Base-by-base conservation (phyloP, 352 stramenopile species). In the Globisporangium rhizosaccharum region DNA sequence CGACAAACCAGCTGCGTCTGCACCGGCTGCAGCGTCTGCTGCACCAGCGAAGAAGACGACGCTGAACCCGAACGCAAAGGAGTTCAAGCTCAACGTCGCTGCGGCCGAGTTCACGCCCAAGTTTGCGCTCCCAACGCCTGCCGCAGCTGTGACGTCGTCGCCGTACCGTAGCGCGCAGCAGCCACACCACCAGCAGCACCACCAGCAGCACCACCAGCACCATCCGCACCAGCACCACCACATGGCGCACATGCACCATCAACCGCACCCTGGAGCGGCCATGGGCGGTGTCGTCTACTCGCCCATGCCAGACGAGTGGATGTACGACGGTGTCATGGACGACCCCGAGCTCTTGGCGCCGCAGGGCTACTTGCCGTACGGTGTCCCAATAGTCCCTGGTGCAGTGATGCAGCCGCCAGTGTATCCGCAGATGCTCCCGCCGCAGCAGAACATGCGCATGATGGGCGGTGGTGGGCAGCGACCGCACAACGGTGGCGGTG, bases 31-130 rank as follows among this genome's bases (percentile, higher is more conserved):
- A 2, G 52, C 57, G 36, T 42, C 51, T 4, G 53, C 54, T 4
- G 14, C 60, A 9, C 37, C 71, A 44, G 52, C 66, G 28, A 93
- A 90, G 66, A 92, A 90, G 66, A 62, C 53, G 67, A 59, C 53
- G 25, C 70, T 96, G 58, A 96, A 96, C 59, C 79, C 83, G 41
- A 88, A 92, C 33, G 84, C 84, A 3, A 93, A 92, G 70, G 86
- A 96, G 61, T 96, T 93, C 66, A 93, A 92, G 66, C 70, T 92
- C 36, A 94, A 69, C 45, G 81, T 81, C 10, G 58, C 70, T 3
- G 86, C 86, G 18, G 58, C 68, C 7, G 63, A 63, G 45, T 96
- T 96, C 57, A 92, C 82, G 39, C 86, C 86, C 18, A 86, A 69
- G 54, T 87, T 90, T 41, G 59, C 52, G 33, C 53, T 56, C 5